Base-by-base conservation (phyloP, 2,329 filamentous ascomycete genomes). In the Blumeria graminis region DNA sequence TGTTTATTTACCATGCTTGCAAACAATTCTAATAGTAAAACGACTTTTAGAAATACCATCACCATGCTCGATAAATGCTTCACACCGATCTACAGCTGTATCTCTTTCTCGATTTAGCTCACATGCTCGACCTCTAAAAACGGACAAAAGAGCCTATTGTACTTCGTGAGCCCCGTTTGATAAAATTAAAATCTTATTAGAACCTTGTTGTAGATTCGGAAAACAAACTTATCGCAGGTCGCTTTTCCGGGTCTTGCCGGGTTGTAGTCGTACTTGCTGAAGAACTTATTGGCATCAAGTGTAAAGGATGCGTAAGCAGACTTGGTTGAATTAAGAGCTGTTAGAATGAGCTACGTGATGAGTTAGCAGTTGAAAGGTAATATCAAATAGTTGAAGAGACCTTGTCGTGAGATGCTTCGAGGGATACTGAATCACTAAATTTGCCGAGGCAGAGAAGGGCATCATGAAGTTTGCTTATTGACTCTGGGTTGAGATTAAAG, bases 291-390 rank as follows among this genome's bases (percentile, higher is more conserved):
- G 43, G 77, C 75, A 46, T 81, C 72, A 56, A 89, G 78, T 7
- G 76, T 76, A 63, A 87, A 81, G 58, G 81, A 82, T 32, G 82
- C 80, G 66, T 89, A 89, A 16, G 83, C 84, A 3, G 85, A 86
- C 65, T 86, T 86, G 57, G 84, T 86, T n/a, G 77, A 76, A 66
- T 90, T 90, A 60, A 90, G 71, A 13, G 84, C 80, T 13, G 83
- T 86, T 56, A 90, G 72, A 4, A 81, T 74, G 60, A 90, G 75
- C 84, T 86, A 59, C 57, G 11, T 57, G 56, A 36, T 54, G 52
- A 50, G 55, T 50, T 53, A 53, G 53, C 58, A 56, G 35, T n/a
- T 18, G 18, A 32, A 39, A 9, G 43, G 22, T 39, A 9, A 14
- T 56, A 5, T 41, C 39, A 32, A 45, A 16, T 48, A 35, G 38